phyloP scores from a whole-genome alignment of 805 yeast species.

The Zygoascus bituminiphila region DNA sequence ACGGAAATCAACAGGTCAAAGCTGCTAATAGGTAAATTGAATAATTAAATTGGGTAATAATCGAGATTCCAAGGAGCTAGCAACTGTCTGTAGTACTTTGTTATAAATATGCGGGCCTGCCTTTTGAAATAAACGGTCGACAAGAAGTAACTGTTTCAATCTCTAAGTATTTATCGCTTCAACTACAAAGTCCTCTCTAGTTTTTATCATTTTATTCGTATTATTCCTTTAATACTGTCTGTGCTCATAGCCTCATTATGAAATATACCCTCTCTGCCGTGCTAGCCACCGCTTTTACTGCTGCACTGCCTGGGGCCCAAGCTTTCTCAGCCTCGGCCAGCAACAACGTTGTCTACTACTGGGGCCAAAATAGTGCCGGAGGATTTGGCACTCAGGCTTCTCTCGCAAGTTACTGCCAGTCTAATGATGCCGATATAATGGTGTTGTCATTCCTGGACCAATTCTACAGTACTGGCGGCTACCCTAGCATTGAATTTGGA shows the following conservation, averaged over 20 bases:
- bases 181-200: too few species aligned
- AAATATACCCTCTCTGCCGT: neutral
- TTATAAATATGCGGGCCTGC: neutral
- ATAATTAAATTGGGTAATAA: neutral
- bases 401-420: conserved; percentile 52
- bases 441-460: conserved; percentile 56
- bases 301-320: neutral
- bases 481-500: conserved; percentile 43
- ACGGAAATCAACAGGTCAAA: too few species aligned
- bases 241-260: too few species aligned
- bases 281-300: neutral
- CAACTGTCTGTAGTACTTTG: neutral
- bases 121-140: neutral
- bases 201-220: too few species aligned
- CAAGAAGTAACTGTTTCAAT: too few species aligned
- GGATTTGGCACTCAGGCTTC: conserved; percentile 30
- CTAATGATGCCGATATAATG: conserved; percentile 57
- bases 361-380: conserved; percentile 86
- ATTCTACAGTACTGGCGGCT: conserved; percentile 38
- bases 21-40: too few species aligned
- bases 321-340: conserved; percentile 29
- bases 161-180: too few species aligned
- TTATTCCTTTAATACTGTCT: too few species aligned
- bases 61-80: neutral
- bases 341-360: conserved; percentile 65